Base-by-base conservation (phyloP, 116 monocot species). In the Zostera marina region DNA sequence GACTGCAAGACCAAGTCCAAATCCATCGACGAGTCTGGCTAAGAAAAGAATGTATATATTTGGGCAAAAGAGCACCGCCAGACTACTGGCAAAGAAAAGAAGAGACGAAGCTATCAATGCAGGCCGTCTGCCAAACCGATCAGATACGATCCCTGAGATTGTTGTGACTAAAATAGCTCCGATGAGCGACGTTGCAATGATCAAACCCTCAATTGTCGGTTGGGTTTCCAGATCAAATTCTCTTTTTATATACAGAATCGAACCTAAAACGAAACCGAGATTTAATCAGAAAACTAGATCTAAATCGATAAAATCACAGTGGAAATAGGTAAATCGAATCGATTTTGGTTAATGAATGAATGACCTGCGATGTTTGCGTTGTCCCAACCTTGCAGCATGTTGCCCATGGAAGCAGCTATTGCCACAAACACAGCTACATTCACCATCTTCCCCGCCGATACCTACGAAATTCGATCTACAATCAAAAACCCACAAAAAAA, bases 321-420 rank as follows among this genome's bases (percentile, higher is more conserved):
- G 32, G 32, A 32, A 32, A 32, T 2, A 32, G 32, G 32, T 5
- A 32, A 32, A 32, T 32, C 5, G 32, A 32, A 3, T 32, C 5
- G 32, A 32, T 32, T 32, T n/a, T n/a, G n/a, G n/a, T 17, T 19
- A 9, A 10, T 45, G 14, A 45, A 45, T 45, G n/a, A n/a, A n/a
- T n/a, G n/a, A 83, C 88, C 88, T 53, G 88, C 88, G 44, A 88
- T 89, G 2, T 80, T 80, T 22, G 88, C 88, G 72, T 83, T 83
- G 44, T 89, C 84, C 83, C 88, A 89, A 44, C 88, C 88, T 46
- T 89, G 88, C 62, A 89, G 56, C 56, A 83, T 59, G 71, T 89
- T 89, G 21, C 88, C 88, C 19, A 83, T 72, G 13, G 88, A 44
- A 11, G 88, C 88, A 6, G 77, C 84, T 57, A 89, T 67, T 7